Evolutionary conservation across 768 basidiomycete species (phyloP), one percentile per base, ranked within the genome.

Genomic region (Cyathus striatus): DNA sequence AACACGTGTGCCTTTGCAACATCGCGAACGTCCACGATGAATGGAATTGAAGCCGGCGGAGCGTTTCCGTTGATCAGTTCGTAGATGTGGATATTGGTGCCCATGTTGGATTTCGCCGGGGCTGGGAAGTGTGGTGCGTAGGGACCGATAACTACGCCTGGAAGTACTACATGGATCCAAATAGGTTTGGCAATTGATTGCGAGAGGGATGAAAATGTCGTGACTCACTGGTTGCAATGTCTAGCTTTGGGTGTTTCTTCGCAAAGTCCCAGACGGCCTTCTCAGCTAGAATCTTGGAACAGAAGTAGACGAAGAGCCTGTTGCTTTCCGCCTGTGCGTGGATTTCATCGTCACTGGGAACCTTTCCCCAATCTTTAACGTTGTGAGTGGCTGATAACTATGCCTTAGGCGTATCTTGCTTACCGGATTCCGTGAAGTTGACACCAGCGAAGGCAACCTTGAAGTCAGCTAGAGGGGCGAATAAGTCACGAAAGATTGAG

Each of bases 221-320:
- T 7, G 23, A 54, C 68, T 45, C 35, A 73, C 71, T 54, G 9
- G 68, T 66, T 10, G 64, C 58, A 38, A 72, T 42, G 26, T 67
- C 63, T 24, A 71, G 51, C 12, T 65, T 44, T n/a, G 68, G 63
- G 44, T 73, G 64, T 20, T 60, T 50, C 30, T 54, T 49, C 4
- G 62, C 70, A 38, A 70, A 70, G 7, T 66, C 56, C 70, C 72
- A 73, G 6, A 65, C 58, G 0, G 69, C 67, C 22, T 52, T 49
- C 49, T 76, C 73, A 2, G 69, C 64, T 3, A 70, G 49, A 12
- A 58, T 57, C 46, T 76, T 76, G 12, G 69, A 60, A 12, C 62
- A 60, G 27, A 63, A 59, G 53, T 76, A 76, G 26, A 63, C 53
- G 35, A 62, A 67, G 24, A 55, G 54, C 7, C 56, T 55, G 34